A percentile compares a stretch with the other conserved stretches of the same genome.
phyloP scores from a whole-genome alignment of 1,284 basidiomycete species.

The Naganishia albida region DNA sequence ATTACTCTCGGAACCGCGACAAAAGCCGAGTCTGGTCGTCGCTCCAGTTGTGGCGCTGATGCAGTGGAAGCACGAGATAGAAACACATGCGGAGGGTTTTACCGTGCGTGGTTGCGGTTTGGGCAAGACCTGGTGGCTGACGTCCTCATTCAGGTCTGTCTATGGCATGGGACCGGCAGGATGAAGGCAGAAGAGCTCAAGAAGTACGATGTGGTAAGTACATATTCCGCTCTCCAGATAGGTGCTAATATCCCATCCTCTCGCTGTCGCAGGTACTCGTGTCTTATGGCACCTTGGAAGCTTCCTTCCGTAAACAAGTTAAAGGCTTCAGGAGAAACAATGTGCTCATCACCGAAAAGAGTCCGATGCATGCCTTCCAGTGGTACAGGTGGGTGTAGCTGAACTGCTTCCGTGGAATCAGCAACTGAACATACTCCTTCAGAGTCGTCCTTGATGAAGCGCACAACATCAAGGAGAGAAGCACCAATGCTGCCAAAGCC shows the following conservation, averaged over 20 bases:
- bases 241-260: background rate
- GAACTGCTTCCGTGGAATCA: no score
- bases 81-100: conserved; percentile 73
- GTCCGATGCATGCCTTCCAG: conserved; percentile 77
- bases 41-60: conserved; percentile 97
- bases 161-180: conserved; percentile 84
- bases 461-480: conserved; percentile 95
- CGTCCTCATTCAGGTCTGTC: conserved; percentile 60
- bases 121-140: background rate
- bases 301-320: conserved; percentile 88
- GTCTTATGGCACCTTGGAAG: conserved; percentile 81
- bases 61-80: conserved; percentile 98
- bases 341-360: conserved; percentile 82
- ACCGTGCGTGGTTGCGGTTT: conserved; percentile 47
- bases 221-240: conserved; percentile 17
- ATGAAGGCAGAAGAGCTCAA: conserved; percentile 65
- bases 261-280: conserved; percentile 43
- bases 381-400: conserved; percentile 70
- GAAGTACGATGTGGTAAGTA: conserved; percentile 81
- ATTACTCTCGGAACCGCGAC: conserved; percentile 65
- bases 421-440: conserved; percentile 3
- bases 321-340: conserved; percentile 86
- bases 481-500: conserved; percentile 94
- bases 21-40: conserved; percentile 84
- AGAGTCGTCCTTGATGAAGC: conserved; percentile 78